Evolutionary conservation across 139 green algal species (phyloP).

Genomic region (Zygnema cylindricum): DNA sequence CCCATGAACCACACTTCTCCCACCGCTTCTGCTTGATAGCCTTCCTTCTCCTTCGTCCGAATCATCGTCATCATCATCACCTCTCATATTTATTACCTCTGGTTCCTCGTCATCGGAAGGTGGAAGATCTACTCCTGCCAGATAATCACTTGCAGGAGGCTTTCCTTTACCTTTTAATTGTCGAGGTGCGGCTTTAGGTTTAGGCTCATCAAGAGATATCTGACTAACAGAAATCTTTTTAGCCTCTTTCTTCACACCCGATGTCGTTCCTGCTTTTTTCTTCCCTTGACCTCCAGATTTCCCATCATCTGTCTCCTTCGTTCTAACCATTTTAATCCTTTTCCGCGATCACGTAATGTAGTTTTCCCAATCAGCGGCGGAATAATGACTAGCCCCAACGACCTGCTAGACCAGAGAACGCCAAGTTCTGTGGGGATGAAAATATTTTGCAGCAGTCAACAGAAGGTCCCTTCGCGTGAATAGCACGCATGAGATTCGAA

Average conservation of each 20-base stretch:
- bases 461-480: too few relatives aligned
- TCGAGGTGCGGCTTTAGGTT: not conserved
- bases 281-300: too few relatives aligned
- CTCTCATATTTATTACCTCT: conserved; percentile 65
- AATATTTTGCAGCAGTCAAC: too few relatives aligned
- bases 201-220: not conserved
- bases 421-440: too few relatives aligned
- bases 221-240: not conserved
- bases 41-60: conserved; percentile 40
- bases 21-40: not conserved
- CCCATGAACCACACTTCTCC: conserved; percentile 9
- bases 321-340: too few relatives aligned
- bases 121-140: conserved; percentile 92
- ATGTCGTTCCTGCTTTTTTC: not conserved
- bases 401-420: too few relatives aligned
- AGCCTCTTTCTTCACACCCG: not conserved
- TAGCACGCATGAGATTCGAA: too few relatives aligned
- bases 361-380: too few relatives aligned
- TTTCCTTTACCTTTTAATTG: conserved; percentile 52
- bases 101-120: conserved; percentile 78
- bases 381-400: too few relatives aligned
- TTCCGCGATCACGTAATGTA: too few relatives aligned
- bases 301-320: too few relatives aligned
- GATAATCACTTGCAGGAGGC: conserved; percentile 71
- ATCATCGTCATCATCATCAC: conserved; percentile 67